Percentiles rank a stretch among this genome's conserved stretches.
Conservation (phyloP, 208 protist genomes). For the Trypanosoma theileri region DNA sequence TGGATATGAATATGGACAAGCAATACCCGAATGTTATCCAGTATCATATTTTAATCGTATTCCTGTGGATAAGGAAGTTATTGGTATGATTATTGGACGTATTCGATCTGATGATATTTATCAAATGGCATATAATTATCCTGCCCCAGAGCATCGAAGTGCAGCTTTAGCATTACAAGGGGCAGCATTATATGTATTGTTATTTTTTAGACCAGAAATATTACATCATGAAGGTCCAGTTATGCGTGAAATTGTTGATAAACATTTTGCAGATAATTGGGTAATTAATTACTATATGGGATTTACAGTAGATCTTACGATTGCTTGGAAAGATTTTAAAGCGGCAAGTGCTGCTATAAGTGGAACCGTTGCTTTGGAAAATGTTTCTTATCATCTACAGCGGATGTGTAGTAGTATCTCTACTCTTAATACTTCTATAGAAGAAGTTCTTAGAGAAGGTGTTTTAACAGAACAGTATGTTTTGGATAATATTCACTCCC, state of each 20-base stretch:
- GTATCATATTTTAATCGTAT: constrained; percentile 92
- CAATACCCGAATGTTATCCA: constrained; percentile 80
- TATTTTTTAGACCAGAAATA: constrained; percentile 96
- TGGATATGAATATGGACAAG: constrained; percentile 56
- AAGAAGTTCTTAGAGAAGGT: constrained; percentile 78
- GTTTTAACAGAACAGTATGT: constrained; percentile 94
- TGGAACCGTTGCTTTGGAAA: constrained; percentile 82
- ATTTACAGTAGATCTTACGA: constrained; percentile 91
- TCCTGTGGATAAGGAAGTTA: constrained; percentile 53
- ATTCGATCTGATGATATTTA: constrained; percentile 97
- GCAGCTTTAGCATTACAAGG: constrained; percentile 93
- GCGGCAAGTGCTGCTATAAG: constrained; percentile 91
- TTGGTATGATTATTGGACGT: constrained; percentile 92
- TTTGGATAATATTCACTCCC: constrained; percentile 87
- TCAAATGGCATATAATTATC: constrained; percentile 89
- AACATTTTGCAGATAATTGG: constrained; percentile 99
- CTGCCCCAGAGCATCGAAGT: constrained; percentile 93
- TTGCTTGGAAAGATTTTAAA: constrained; percentile 92
- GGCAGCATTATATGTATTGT: constrained; percentile 95
- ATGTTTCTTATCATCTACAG: constrained; percentile 71
- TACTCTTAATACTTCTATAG: constrained; percentile 38
- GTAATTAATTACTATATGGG: constrained; percentile 98
- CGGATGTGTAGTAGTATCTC: constrained; percentile 46
- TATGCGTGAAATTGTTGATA: constrained; percentile 98
- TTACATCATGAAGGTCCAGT: constrained; percentile 84